phyloP scores from a whole-genome alignment of 805 yeast genomes.

The Candida koratica region DNA sequence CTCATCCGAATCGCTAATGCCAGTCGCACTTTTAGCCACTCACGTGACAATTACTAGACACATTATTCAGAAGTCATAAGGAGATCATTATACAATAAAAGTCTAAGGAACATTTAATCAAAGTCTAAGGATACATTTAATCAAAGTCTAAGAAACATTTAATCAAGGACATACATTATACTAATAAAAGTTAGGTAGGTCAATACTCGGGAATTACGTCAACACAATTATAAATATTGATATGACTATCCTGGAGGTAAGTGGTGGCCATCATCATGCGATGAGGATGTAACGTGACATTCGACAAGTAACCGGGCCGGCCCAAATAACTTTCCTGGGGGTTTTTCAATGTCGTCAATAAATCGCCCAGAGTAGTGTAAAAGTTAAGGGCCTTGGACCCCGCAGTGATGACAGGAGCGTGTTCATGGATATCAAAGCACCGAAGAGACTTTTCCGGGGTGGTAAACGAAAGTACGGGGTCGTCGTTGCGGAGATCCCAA shows the following conservation, averaged over 20 bases:
- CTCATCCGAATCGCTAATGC: conserved; percentile 4
- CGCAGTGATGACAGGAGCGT: conserved; percentile 90
- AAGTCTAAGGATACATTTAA: too few species aligned
- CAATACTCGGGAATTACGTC: conserved; percentile 37
- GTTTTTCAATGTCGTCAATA: conserved; percentile 57
- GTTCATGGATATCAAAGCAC: conserved; percentile 84
- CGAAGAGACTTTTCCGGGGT: conserved; percentile 56
- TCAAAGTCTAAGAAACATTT: too few species aligned
- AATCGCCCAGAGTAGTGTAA: conserved; percentile 83
- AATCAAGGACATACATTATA: too few species aligned
- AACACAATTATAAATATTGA: conserved; percentile 51
- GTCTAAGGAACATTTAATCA: too few species aligned
- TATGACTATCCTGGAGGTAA: conserved; percentile 70
- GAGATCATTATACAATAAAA: too few species aligned
- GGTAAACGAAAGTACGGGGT: conserved; percentile 64
- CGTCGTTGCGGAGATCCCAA: conserved; percentile 82
- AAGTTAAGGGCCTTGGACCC: conserved; percentile 76
- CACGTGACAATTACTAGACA: too few species aligned
- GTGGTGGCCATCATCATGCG: conserved; percentile 88
- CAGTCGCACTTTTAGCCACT: background rate
- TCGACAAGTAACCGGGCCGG: conserved; percentile 55
- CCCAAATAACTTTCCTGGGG: conserved; percentile 42
- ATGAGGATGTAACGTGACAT: conserved; percentile 85
- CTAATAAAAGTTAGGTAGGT: background rate
- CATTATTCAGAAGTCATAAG: too few species aligned